Evolutionary conservation across 805 yeast genomes (phyloP).

Genomic region (Komagataella pseudopastoris): DNA sequence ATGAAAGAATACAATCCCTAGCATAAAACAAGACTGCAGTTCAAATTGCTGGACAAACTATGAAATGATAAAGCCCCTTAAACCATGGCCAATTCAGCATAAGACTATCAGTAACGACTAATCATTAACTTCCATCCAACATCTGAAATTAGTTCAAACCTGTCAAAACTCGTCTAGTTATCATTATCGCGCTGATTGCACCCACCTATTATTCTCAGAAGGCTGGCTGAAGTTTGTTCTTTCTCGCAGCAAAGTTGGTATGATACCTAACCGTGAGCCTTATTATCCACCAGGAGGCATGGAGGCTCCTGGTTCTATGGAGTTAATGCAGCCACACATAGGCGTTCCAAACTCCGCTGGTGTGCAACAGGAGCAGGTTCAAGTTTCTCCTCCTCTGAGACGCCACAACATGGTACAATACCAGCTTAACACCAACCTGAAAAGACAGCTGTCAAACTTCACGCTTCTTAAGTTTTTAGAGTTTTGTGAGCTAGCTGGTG

Average conservation of each 20-base stretch:
- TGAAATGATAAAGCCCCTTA: background rate
- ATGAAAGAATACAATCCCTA: no score
- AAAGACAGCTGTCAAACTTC: conserved; percentile 8
- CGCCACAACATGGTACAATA: background rate
- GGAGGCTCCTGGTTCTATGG: background rate
- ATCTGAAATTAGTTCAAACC: background rate
- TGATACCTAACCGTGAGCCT: background rate
- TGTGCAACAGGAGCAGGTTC: background rate
- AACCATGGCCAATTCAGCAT: no score
- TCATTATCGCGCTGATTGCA: no score
- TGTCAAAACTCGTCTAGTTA: no score
- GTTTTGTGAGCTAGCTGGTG: conserved; percentile 5
- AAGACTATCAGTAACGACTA: background rate
- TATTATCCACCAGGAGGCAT: background rate
- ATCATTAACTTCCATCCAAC: background rate
- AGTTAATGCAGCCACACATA: background rate
- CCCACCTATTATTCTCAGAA: background rate
- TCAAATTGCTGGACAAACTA: no score
- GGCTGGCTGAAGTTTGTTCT: no score
- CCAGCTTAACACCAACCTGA: conserved; percentile 4
- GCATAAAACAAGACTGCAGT: no score
- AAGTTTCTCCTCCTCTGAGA: background rate
- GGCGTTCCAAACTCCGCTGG: background rate
- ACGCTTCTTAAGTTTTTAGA: conserved; percentile 8
- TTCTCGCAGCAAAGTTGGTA: background rate